A percentile compares a stretch with the other conserved stretches of the same genome.
Conservation (phyloP, 1,139 yeast species). For the Pichia terricola region DNA sequence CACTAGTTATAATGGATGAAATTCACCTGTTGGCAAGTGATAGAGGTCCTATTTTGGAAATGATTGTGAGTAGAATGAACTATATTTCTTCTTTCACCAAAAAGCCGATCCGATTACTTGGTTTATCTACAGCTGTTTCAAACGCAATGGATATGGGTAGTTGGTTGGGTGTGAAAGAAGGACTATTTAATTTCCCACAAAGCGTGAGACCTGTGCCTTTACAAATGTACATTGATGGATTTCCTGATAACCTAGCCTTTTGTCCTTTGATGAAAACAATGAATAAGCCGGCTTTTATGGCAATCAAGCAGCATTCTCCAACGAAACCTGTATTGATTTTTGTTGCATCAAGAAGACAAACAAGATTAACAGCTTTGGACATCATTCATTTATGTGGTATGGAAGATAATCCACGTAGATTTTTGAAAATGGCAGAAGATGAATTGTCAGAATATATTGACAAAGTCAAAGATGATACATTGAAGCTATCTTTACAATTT, state of each 20-base stretch:
- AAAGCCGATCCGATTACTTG: slow-evolving; percentile 70
- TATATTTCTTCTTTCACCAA: slow-evolving; percentile 72
- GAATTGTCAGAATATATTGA: slow-evolving; percentile 59
- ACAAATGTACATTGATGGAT: slow-evolving; percentile 96
- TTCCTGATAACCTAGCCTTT: slow-evolving; percentile 88
- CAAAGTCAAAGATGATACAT: slow-evolving; percentile 80
- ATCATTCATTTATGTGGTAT: slow-evolving; percentile 88
- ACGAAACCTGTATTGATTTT: slow-evolving; percentile 85
- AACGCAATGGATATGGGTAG: slow-evolving; percentile 98
- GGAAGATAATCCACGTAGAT: slow-evolving; percentile 88
- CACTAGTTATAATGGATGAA: slow-evolving; percentile 95
- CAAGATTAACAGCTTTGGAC: slow-evolving; percentile 89
- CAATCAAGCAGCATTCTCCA: slow-evolving; percentile 93
- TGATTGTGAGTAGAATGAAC: slow-evolving; percentile 98
- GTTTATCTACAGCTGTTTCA: slow-evolving; percentile 96
- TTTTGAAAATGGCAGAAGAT: slow-evolving; percentile 64
- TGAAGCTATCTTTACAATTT: slow-evolving; percentile 75
- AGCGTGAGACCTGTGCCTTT: slow-evolving; percentile 97
- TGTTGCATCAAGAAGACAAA: slow-evolving; percentile 96
- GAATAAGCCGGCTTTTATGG: slow-evolving; percentile 97
- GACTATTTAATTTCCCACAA: slow-evolving; percentile 86
- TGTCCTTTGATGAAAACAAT: slow-evolving; percentile 95
- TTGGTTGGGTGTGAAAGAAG: slow-evolving; percentile 89
- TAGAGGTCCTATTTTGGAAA: slow-evolving; percentile 95
- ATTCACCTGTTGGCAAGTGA: slow-evolving; percentile 95